These are phyloP conservation scores for Nidula niveotomentosa DNA, from an alignment of 1,284 basidiomycete species.

Conservation along the genomic window DNA sequence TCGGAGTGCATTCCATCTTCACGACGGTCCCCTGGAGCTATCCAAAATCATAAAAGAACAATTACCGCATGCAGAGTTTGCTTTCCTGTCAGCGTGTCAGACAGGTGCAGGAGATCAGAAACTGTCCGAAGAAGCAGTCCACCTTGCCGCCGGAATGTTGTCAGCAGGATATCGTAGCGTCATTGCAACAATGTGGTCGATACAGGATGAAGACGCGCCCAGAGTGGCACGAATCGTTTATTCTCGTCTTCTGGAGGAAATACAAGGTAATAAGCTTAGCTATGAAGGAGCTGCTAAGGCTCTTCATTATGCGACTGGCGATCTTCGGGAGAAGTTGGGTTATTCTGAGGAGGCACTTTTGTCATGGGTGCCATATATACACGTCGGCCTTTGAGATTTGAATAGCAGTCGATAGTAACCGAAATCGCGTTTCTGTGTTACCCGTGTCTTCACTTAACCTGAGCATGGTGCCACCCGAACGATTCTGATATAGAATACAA, in stretches of 20 bases:
- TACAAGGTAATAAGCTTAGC: not conserved
- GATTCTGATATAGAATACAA: too few species aligned
- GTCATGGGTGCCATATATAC: slow-evolving; percentile 13
- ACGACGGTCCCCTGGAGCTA: slow-evolving; percentile 10
- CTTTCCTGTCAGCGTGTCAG: slow-evolving; percentile 14
- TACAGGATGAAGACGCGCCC: slow-evolving; percentile 10
- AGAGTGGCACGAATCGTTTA: slow-evolving; percentile 11
- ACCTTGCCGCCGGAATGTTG: slow-evolving; percentile 16
- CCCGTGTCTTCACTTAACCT: too few species aligned
- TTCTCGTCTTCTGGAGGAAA: slow-evolving; percentile 1
- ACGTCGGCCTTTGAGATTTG: slow-evolving; percentile 6
- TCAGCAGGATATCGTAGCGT: slow-evolving; percentile 14
- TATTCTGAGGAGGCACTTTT: slow-evolving; percentile 3
- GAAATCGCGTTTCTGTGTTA: too few species aligned
- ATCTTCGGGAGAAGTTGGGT: slow-evolving; percentile 7
- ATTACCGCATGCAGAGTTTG: slow-evolving; percentile 5
- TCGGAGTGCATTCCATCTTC: slow-evolving; percentile 10
- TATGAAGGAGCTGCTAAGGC: slow-evolving; percentile 8
- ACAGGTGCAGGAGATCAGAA: slow-evolving; percentile 9
- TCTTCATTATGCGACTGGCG: slow-evolving; percentile 7
- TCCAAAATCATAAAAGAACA: slow-evolving; percentile 7
- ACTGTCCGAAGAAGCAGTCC: slow-evolving; percentile 13
- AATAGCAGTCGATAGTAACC: not conserved
- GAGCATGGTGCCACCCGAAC: too few species aligned
- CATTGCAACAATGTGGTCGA: slow-evolving; percentile 17